Conservation (phyloP, 352 stramenopile species). For the Aphanomyces invadans region DNA sequence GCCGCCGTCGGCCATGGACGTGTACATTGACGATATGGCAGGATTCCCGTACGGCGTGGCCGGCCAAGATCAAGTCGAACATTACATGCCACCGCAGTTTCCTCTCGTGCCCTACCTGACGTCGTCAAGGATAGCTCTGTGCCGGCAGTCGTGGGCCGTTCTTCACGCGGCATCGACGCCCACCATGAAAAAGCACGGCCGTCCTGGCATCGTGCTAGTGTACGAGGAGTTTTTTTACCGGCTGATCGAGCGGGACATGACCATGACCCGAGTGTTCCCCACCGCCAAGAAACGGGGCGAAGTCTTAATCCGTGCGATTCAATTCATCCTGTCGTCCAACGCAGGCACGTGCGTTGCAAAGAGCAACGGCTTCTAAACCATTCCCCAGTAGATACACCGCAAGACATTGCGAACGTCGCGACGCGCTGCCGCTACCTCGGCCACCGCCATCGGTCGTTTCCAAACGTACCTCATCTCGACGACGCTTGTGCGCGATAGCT, state of each 20-base stretch:
- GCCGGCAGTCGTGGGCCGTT: slow-evolving; percentile 7
- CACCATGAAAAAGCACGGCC: slow-evolving; percentile 6
- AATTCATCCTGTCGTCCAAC: slow-evolving; percentile 12
- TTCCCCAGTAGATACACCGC: neutral
- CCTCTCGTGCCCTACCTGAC: slow-evolving; percentile 7
- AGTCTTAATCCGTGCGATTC: slow-evolving; percentile 8
- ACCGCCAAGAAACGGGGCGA: slow-evolving; percentile 8
- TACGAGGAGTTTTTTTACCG: slow-evolving; percentile 23
- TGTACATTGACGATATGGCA: slow-evolving; percentile 5
- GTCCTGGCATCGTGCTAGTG: slow-evolving; percentile 16
- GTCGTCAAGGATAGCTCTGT: neutral
- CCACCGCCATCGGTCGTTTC: slow-evolving; percentile 13
- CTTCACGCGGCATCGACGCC: slow-evolving; percentile 5
- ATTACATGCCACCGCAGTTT: slow-evolving; percentile 20
- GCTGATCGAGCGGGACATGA: slow-evolving; percentile 13
- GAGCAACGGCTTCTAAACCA: neutral
- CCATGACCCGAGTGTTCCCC: slow-evolving; percentile 11
- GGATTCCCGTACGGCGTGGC: neutral
- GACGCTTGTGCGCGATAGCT: neutral
- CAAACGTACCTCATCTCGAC: neutral
- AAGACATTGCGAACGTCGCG: neutral
- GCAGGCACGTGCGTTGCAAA: neutral
- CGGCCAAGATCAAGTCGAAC: neutral
- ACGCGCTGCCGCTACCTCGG: slow-evolving; percentile 10
- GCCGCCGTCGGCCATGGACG: neutral